These are phyloP conservation scores for Raphanus hybrid DNA, from an alignment of 441 rosid species.

Conservation along the genomic window DNA sequence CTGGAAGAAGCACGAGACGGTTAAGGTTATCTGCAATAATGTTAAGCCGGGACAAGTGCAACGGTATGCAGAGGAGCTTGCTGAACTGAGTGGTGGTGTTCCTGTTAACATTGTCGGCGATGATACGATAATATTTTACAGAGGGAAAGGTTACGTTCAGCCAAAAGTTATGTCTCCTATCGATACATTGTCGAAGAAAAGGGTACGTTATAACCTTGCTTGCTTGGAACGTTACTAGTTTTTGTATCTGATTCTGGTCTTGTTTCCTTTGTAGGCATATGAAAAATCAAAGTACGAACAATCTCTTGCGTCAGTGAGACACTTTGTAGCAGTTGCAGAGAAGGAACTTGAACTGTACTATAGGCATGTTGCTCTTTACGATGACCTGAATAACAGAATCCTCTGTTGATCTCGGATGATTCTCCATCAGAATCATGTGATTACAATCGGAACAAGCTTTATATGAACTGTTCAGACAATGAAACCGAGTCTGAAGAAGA, in stretches of 20 bases:
- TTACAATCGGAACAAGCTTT: slow-evolving; percentile 20
- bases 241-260: not conserved
- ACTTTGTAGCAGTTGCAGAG: slow-evolving; percentile 71
- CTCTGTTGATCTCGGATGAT: slow-evolving; percentile 58
- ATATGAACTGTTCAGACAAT: slow-evolving; percentile 41
- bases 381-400: slow-evolving; percentile 61
- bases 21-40: slow-evolving; percentile 85
- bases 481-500: slow-evolving; percentile 50
- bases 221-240: not conserved
- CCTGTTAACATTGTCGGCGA: slow-evolving; percentile 76
- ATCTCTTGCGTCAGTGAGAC: slow-evolving; percentile 80
- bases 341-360: slow-evolving; percentile 81
- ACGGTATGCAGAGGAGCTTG: slow-evolving; percentile 67
- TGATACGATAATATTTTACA: slow-evolving; percentile 76
- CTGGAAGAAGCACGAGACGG: slow-evolving; percentile 93
- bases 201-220: slow-evolving; percentile 42
- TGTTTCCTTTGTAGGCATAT: slow-evolving; percentile 61
- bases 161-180: slow-evolving; percentile 93
- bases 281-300: slow-evolving; percentile 90
- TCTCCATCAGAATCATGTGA: slow-evolving; percentile 39
- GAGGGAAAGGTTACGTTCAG: slow-evolving; percentile 91
- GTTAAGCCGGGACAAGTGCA: slow-evolving; percentile 87
- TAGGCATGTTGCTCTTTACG: slow-evolving; percentile 71
- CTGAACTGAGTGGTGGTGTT: slow-evolving; percentile 69
- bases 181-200: slow-evolving; percentile 91